Evolutionary conservation across 805 yeast genomes (phyloP).

Genomic region (Kodamaea hsintzibuensis): DNA sequence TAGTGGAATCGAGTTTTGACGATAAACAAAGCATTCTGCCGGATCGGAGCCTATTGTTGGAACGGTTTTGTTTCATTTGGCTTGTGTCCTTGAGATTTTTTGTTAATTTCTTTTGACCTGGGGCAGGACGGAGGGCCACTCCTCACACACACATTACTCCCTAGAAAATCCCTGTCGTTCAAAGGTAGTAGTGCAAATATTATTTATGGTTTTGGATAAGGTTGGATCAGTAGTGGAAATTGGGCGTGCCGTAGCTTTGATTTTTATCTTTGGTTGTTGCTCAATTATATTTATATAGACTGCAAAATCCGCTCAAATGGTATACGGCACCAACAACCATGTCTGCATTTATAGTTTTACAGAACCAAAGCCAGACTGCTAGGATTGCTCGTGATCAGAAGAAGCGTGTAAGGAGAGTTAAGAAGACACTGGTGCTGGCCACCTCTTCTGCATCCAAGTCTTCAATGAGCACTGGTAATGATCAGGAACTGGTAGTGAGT

Average conservation of each 20-base stretch:
- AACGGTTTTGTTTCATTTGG: not conserved
- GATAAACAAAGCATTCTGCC: not conserved
- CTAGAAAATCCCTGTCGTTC: not conserved
- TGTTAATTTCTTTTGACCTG: not conserved
- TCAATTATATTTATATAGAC: not conserved
- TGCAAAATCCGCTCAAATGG: not conserved
- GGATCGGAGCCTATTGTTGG: constrained; percentile 1
- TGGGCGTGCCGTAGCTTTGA: not conserved
- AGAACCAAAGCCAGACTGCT: constrained; percentile 4
- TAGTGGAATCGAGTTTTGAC: not conserved
- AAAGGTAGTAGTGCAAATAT: not conserved
- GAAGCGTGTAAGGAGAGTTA: not conserved
- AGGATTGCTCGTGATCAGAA: constrained; percentile 10
- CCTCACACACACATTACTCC: not conserved
- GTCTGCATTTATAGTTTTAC: constrained; percentile 14
- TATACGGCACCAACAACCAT: constrained; percentile 3
- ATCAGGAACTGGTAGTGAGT: not conserved
- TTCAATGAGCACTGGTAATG: not conserved
- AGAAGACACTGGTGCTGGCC: not conserved
- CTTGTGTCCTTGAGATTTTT: not conserved
- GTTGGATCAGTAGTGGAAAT: constrained; percentile 1
- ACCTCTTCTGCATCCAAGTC: not conserved
- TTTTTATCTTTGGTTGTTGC: not conserved
- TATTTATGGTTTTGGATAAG: not conserved
- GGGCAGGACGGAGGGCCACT: not conserved